phyloP scores from a whole-genome alignment of 805 yeast genomes.

The Candida koratica region DNA sequence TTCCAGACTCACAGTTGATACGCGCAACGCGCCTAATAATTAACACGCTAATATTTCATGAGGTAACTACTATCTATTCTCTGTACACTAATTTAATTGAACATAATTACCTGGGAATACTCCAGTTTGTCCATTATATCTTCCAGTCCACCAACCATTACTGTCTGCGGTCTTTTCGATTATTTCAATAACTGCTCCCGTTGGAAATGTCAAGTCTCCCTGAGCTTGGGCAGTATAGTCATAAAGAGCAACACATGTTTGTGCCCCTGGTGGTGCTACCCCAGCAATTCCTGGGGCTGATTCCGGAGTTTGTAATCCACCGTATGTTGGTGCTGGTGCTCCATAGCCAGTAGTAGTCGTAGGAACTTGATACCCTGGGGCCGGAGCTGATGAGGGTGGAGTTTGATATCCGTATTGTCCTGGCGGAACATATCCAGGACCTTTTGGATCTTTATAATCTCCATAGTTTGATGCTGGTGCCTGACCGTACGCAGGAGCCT shows the following conservation, averaged over 20 bases:
- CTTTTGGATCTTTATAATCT: conserved; percentile 24
- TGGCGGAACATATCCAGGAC: conserved; percentile 15
- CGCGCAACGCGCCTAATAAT: too few species aligned
- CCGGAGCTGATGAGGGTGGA: conserved; percentile 11
- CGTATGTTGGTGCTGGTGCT: conserved; percentile 16
- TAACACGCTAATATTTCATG: background rate
- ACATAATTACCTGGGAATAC: conserved; percentile 97
- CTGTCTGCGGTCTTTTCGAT: conserved; percentile 77
- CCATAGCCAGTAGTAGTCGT: conserved; percentile 8
- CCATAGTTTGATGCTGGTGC: conserved; percentile 16
- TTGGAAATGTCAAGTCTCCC: conserved; percentile 84
- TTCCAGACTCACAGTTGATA: conserved; percentile 6
- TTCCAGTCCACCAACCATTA: conserved; percentile 99
- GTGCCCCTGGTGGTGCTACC: conserved; percentile 31
- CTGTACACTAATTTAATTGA: conserved; percentile 46
- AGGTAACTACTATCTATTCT: background rate
- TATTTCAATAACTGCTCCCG: conserved; percentile 82
- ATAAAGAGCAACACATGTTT: conserved; percentile 80
- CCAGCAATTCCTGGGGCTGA: conserved; percentile 22
- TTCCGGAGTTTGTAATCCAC: conserved; percentile 20
- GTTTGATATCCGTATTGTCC: conserved; percentile 10
- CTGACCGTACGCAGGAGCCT: conserved; percentile 10
- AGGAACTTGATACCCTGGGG: conserved; percentile 14
- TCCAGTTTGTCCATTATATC: conserved; percentile 78
- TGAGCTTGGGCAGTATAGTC: conserved; percentile 91